Evolutionary conservation across 495 filamentous ascomycete species (phyloP).

Genomic region (Aspergillus sparsus): DNA sequence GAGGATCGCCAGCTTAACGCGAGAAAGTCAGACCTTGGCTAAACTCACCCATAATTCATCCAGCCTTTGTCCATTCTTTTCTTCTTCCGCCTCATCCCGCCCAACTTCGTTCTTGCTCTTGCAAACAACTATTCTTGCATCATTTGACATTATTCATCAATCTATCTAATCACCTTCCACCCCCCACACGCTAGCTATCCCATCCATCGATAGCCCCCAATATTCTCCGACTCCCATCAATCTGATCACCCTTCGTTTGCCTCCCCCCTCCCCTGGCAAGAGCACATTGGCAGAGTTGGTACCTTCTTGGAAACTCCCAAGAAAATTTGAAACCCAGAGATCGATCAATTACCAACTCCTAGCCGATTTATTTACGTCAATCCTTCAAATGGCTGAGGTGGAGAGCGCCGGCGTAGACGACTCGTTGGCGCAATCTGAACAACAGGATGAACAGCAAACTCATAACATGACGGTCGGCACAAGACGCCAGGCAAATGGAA

Average conservation of each 20-base stretch:
- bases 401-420: slow-evolving; percentile 47
- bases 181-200: not conserved
- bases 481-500: slow-evolving; percentile 65
- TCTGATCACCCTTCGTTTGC: slow-evolving; percentile 2
- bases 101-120: slow-evolving; percentile 14
- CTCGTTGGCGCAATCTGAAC: slow-evolving; percentile 47
- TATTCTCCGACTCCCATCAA: slow-evolving; percentile 9
- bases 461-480: slow-evolving; percentile 59
- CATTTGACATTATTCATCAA: slow-evolving; percentile 16
- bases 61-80: slow-evolving; percentile 19
- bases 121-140: slow-evolving; percentile 15
- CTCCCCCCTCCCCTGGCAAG: not conserved
- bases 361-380: not conserved
- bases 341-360: not conserved
- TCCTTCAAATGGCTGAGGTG: slow-evolving; percentile 41
- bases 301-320: no score
- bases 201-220: slow-evolving; percentile 6
- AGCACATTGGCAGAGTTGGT: no score
- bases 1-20: no score
- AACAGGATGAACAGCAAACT: slow-evolving; percentile 44
- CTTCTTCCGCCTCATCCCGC: slow-evolving; percentile 19
- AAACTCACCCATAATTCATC: no score
- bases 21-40: no score
- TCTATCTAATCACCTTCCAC: not conserved
- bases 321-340: not conserved